These are phyloP conservation scores for Paramecium sonneborni DNA, from an alignment of 73 alveolate species.

Conservation along the genomic window DNA sequence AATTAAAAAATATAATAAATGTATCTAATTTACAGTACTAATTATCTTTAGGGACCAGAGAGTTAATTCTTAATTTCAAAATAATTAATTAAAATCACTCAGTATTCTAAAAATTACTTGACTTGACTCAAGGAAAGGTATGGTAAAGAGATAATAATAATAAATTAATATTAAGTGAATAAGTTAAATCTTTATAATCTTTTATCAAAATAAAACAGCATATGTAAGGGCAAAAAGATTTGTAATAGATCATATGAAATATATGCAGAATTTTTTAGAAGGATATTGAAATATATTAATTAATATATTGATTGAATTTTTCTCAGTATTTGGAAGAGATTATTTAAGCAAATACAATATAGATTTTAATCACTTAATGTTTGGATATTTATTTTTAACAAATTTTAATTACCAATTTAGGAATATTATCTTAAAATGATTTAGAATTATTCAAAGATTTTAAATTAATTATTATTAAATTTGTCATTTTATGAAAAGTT, in stretches of 20 bases:
- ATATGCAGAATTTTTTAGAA: neutral
- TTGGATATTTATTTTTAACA: no score
- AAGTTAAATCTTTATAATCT: slow-evolving; percentile 14
- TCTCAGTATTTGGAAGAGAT: neutral
- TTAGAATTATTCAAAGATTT: no score
- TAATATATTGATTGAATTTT: neutral
- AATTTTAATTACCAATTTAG: no score
- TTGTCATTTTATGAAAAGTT: no score
- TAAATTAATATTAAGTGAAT: neutral
- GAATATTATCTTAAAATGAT: no score
- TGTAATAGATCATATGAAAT: neutral
- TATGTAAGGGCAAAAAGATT: neutral
- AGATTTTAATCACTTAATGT: neutral
- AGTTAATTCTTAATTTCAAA: neutral
- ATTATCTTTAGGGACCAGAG: neutral
- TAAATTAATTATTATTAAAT: no score
- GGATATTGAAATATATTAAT: neutral
- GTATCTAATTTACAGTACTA: neutral
- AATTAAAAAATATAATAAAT: neutral
- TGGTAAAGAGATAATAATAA: neutral
- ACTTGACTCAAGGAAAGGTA: neutral
- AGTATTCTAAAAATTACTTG: neutral
- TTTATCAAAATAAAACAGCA: slow-evolving; percentile 39
- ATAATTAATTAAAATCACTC: neutral
- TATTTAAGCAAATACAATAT: neutral